Evolutionary conservation across 75 land plant species (phyloP).

Genomic region (Selaginella tamariscina): DNA sequence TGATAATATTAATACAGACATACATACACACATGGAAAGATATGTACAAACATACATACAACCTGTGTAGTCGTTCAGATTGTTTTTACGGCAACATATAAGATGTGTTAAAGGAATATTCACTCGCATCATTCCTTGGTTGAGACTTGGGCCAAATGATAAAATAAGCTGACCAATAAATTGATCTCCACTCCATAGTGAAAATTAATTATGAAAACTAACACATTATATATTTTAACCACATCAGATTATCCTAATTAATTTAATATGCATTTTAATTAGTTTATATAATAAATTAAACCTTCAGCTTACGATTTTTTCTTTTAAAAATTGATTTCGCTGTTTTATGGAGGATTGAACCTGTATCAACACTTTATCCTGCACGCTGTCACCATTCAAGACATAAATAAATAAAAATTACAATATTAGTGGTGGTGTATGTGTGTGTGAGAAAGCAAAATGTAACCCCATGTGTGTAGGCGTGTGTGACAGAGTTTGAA

Average conservation of each 20-base stretch:
- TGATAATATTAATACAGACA: too few species aligned
- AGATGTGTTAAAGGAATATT: constrained; percentile 12
- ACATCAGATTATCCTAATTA: too few species aligned
- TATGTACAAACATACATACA: constrained; percentile 14
- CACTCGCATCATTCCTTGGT: constrained; percentile 19
- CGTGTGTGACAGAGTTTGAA: too few species aligned
- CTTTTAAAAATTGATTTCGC: neutral
- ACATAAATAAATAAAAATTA: neutral
- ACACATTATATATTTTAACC: too few species aligned
- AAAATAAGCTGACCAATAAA: constrained; percentile 19
- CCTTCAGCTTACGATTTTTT: neutral
- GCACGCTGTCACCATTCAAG: constrained; percentile 12
- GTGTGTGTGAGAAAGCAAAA: too few species aligned
- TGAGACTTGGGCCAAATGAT: constrained; percentile 17
- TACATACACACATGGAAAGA: neutral
- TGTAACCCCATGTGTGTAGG: too few species aligned
- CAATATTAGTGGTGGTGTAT: too few species aligned
- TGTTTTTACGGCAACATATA: constrained; percentile 15
- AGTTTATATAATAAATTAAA: too few species aligned
- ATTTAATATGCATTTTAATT: too few species aligned
- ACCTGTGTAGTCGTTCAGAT: constrained; percentile 13
- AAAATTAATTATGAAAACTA: too few species aligned
- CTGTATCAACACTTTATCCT: constrained; percentile 18
- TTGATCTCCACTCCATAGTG: constrained; percentile 17
- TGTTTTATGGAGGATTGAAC: constrained; percentile 1